A percentile compares a stretch with the other conserved stretches of the same genome.
These are phyloP conservation scores for Penicillium sp. DNA, from an alignment of 2,329 filamentous ascomycete species.

Conservation along the genomic window DNA sequence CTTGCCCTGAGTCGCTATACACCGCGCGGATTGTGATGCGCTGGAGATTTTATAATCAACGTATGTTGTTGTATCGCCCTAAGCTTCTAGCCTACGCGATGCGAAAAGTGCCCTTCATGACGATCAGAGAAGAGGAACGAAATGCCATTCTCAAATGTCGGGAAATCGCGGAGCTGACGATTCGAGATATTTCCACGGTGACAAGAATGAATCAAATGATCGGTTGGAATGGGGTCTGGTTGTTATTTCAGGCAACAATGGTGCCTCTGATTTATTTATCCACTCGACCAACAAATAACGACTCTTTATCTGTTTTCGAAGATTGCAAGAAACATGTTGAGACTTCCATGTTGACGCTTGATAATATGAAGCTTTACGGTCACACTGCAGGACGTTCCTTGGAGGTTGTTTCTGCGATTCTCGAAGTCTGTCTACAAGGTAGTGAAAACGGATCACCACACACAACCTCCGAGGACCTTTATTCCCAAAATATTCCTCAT, in stretches of 20 bases:
- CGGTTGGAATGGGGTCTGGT: constrained; percentile 79
- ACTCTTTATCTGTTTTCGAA: constrained; percentile 1
- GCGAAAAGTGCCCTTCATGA: constrained; percentile 52
- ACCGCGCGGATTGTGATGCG: constrained; percentile 74
- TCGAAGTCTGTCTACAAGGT: constrained; percentile 5
- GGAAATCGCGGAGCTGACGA: constrained; percentile 69
- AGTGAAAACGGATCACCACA: constrained; percentile 21
- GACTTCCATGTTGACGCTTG: constrained; percentile 15
- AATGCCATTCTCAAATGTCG: constrained; percentile 69
- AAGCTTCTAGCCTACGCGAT: constrained; percentile 67
- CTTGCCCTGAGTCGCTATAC: constrained; percentile 69
- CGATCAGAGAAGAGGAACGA: constrained; percentile 63
- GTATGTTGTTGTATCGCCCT: constrained; percentile 73
- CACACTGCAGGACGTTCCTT: constrained; percentile 17
- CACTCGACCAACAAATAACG: constrained; percentile 4
- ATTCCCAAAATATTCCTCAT: background rate
- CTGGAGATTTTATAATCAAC: constrained; percentile 77
- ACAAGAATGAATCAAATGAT: constrained; percentile 73
- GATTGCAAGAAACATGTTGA: constrained; percentile 19
- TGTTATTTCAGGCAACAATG: constrained; percentile 78
- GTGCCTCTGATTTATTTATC: constrained; percentile 59
- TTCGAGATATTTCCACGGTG: constrained; percentile 70
- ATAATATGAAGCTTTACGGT: constrained; percentile 14
- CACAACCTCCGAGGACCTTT: background rate
- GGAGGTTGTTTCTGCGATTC: constrained; percentile 14